Base-by-base conservation (phyloP, 306 rosid species). In the Begonia masoniana region DNA sequence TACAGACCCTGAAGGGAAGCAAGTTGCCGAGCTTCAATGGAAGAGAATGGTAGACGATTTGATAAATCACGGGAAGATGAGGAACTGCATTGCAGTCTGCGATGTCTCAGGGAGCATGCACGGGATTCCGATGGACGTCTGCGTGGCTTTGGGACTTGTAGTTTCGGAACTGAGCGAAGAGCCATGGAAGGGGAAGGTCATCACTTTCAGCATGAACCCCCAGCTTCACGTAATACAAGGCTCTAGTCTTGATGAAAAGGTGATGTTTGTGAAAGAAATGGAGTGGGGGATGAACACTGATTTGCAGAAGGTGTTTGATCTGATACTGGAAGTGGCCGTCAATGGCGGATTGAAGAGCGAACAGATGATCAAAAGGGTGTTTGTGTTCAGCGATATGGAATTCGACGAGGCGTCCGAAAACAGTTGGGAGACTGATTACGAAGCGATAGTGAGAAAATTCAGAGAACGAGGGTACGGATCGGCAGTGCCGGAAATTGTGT, bases 101-200 rank as follows among this genome's bases (percentile, higher is more conserved):
- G 75, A 74, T 57, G 73, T 74, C 6, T 74, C 80, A 1, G 70
- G 70, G 17, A 69, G 73, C 57, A 74, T 70, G 80, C 0, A 0
- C 0, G 76, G 80, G 39, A 58, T 23, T 11, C 79, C 79, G 7
- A 74, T 74, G 72, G 72, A 65, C 16, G 75, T 74, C 13, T 61
- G 57, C 13, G 54, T 74, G 13, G 76, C 73, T 9, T 53, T 74
- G 19, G 76, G 80, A 23, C 47, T 74, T 4, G 13, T 74, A 57
- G 66, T 70, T 15, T 66, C 80, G 2, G 75, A 74, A 43, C 21
- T 74, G 48, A 69, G 66, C 23, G 72, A 65, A 54, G 75, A 65
- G 41, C 80, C 76, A 11, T 75, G 73, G 76, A 75, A 75, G 46
- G 80, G 76, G 14, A 75, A 70, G 60, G 68, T 66, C 15, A 66